Conservation (phyloP, 1,284 basidiomycete genomes). For the Chalciporus sp. region DNA sequence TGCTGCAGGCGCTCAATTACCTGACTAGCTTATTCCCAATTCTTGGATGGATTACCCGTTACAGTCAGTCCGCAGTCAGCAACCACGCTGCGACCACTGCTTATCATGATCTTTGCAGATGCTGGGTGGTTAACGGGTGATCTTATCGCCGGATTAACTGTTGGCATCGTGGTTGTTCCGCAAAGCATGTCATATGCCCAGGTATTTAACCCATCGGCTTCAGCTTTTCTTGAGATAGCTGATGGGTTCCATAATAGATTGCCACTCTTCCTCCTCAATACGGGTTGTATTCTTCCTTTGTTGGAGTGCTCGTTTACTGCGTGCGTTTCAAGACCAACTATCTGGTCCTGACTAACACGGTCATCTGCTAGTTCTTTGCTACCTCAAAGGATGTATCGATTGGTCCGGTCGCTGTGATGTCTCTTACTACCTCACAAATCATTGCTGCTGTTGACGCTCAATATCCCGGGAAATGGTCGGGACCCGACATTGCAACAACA, state of each 20-base stretch:
- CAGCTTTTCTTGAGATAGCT: neutral
- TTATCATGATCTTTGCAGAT: constrained; percentile 44
- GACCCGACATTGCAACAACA: constrained; percentile 81
- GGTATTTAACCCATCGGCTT: constrained; percentile 37
- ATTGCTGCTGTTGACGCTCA: constrained; percentile 63
- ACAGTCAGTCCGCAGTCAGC: constrained; percentile 56
- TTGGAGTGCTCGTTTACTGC: constrained; percentile 83
- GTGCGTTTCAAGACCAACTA: constrained; percentile 47
- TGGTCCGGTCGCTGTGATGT: constrained; percentile 98
- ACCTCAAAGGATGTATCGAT: constrained; percentile 97
- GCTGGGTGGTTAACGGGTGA: constrained; percentile 78
- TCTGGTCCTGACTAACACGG: constrained; percentile 9
- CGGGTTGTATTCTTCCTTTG: constrained; percentile 95
- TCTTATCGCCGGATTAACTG: constrained; percentile 86
- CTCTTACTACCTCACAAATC: constrained; percentile 85
- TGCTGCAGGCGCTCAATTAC: constrained; percentile 58
- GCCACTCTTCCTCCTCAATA: constrained; percentile 87
- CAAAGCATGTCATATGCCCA: constrained; percentile 85
- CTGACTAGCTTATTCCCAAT: constrained; percentile 80
- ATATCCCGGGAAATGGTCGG: constrained; percentile 58
- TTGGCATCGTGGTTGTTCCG: constrained; percentile 90
- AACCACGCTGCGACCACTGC: neutral
- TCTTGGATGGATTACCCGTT: constrained; percentile 79
- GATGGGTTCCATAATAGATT: constrained; percentile 49
- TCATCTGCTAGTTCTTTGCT: constrained; percentile 70